A percentile compares a stretch with the other conserved stretches of the same genome.
These are phyloP conservation scores for Anisodus tanguticus DNA, from an alignment of 257 asterid species.

Conservation along the genomic window DNA sequence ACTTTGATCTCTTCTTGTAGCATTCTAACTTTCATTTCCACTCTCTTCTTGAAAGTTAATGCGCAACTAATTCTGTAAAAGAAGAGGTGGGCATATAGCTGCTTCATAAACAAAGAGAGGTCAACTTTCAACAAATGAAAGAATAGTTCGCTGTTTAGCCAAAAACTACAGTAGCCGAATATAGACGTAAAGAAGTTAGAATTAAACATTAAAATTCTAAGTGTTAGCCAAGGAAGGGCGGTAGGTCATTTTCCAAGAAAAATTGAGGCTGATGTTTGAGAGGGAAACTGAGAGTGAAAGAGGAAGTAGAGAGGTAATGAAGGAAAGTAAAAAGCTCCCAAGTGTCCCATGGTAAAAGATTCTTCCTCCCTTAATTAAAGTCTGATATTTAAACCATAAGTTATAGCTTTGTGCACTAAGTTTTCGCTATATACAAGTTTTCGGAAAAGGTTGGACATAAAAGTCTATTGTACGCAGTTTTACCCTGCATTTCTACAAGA, in stretches of 20 bases:
- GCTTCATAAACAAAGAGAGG: not conserved
- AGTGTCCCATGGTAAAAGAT: not conserved
- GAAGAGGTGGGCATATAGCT: not conserved
- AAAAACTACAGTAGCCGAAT: not conserved
- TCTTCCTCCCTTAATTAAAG: not conserved
- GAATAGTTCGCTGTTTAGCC: not conserved
- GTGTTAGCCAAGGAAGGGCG: slow-evolving; percentile 6
- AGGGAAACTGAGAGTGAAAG: not conserved
- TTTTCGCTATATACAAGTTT: too few relatives aligned
- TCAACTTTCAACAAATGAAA: not conserved
- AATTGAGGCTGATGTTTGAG: not conserved
- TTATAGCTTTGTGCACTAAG: too few relatives aligned
- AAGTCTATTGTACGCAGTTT: too few relatives aligned
- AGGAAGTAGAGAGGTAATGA: not conserved
- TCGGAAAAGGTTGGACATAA: too few relatives aligned
- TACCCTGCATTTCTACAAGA: too few relatives aligned
- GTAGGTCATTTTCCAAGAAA: not conserved
- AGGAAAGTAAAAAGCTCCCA: not conserved
- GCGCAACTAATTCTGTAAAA: not conserved
- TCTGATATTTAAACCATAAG: too few relatives aligned
- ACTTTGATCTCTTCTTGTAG: not conserved
- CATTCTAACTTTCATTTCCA: not conserved
- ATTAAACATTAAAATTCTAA: not conserved
- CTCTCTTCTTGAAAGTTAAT: not conserved
- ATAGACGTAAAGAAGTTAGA: not conserved